Percentiles rank a stretch among this genome's conserved stretches.
Conservation (phyloP, 768 basidiomycete species). For the Auriscalpium microsporum region DNA sequence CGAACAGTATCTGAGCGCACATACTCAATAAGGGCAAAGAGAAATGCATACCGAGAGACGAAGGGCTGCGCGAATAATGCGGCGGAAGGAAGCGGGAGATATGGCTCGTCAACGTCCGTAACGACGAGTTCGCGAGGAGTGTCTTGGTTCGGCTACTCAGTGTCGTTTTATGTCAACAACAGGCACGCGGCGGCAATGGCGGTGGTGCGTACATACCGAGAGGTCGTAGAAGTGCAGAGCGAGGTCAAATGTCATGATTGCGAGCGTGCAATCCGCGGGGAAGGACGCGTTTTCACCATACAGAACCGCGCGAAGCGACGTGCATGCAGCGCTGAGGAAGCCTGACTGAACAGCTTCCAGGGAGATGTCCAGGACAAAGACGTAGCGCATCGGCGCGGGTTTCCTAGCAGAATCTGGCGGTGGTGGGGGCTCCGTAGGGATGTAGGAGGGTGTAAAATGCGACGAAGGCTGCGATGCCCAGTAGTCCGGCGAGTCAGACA, state of each 20-base stretch:
- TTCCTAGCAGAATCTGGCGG: conserved; percentile 33
- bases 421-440: conserved; percentile 37
- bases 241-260: conserved; percentile 75
- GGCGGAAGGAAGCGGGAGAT: conserved; percentile 55
- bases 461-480: conserved; percentile 70
- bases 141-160: conserved; percentile 15
- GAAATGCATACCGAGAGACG: conserved; percentile 47
- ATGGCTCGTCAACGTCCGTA: conserved; percentile 88
- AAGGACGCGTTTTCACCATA: conserved; percentile 52
- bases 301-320: conserved; percentile 49
- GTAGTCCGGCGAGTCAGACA: conserved; percentile 59
- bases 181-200: background rate
- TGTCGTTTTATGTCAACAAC: conserved; percentile 13
- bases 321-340: conserved; percentile 59
- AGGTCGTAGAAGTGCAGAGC: conserved; percentile 85
- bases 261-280: conserved; percentile 49
- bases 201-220: conserved; percentile 46
- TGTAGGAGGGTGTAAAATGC: conserved; percentile 44
- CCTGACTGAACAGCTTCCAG: conserved; percentile 58
- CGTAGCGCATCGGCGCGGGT: conserved; percentile 60
- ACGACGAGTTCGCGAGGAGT: conserved; percentile 59
- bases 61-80: conserved; percentile 72
- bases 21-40: background rate
- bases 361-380: conserved; percentile 89
- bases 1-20: conserved; percentile 1